phyloP scores from a whole-genome alignment of 768 basidiomycete genomes.

The Inosperma sp. region DNA sequence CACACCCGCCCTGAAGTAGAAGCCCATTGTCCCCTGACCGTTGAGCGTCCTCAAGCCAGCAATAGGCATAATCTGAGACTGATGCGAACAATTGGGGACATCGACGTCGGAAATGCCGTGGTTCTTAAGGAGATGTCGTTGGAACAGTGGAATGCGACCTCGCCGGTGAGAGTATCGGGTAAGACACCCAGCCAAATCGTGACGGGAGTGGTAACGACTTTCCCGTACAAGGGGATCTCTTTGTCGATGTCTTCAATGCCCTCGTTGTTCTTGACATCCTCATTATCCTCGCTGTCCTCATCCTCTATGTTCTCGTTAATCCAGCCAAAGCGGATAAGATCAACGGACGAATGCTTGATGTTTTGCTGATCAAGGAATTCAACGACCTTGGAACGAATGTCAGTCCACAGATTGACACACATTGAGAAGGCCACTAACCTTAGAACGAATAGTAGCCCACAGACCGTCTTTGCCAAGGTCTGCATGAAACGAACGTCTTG shows the following conservation, averaged over 20 bases:
- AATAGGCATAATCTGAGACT: no score
- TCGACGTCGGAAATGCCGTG: slow-evolving; percentile 32
- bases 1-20: slow-evolving; percentile 29
- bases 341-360: slow-evolving; percentile 26
- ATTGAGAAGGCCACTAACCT: no score
- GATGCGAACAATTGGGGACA: slow-evolving; percentile 30
- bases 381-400: no score
- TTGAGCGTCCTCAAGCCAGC: slow-evolving; percentile 27
- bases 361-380: no score
- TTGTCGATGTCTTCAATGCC: slow-evolving; percentile 10
- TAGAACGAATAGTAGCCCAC: no score
- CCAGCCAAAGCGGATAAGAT: slow-evolving; percentile 31
- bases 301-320: slow-evolving; percentile 17
- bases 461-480: slow-evolving; percentile 12
- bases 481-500: no score
- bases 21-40: slow-evolving; percentile 35
- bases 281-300: no score
- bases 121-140: no score
- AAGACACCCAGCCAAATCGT: slow-evolving; percentile 40
- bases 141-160: slow-evolving; percentile 26
- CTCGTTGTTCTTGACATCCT: slow-evolving; percentile 9
- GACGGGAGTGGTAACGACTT: slow-evolving; percentile 23
- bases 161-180: slow-evolving; percentile 29
- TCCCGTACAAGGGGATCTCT: no score
- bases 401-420: slow-evolving; percentile 25